These are phyloP conservation scores for Dispira parvispora DNA, from an alignment of 192 early-diverging fungal genomes.

Conservation along the genomic window DNA sequence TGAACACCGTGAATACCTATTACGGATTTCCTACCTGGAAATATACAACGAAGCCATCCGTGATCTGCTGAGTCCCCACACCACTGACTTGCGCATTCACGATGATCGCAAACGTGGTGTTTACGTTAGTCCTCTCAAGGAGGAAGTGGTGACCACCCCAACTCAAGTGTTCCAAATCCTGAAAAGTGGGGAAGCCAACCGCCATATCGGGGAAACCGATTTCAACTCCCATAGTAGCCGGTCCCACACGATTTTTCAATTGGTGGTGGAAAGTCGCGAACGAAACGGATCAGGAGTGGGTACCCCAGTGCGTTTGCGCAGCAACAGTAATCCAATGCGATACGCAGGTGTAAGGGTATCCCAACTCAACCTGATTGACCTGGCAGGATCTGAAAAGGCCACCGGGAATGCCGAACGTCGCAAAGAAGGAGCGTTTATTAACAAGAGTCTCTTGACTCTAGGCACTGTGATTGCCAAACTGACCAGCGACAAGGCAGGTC, in stretches of 20 bases:
- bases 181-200: slow-evolving; percentile 48
- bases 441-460: slow-evolving; percentile 64
- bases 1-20: slow-evolving; percentile 46
- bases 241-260: slow-evolving; percentile 77
- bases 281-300: slow-evolving; percentile 17
- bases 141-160: slow-evolving; percentile 54
- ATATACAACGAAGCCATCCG: slow-evolving; percentile 76
- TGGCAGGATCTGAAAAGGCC: slow-evolving; percentile 79
- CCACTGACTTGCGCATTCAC: slow-evolving; percentile 57
- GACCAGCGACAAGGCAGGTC: slow-evolving; percentile 48
- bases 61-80: slow-evolving; percentile 62
- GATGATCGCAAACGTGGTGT: slow-evolving; percentile 51
- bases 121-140: slow-evolving; percentile 52
- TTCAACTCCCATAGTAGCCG: slow-evolving; percentile 64
- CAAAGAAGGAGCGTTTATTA: slow-evolving; percentile 77
- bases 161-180: slow-evolving; percentile 52
- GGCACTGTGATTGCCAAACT: slow-evolving; percentile 73
- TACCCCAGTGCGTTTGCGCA: slow-evolving; percentile 17
- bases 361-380: slow-evolving; percentile 62
- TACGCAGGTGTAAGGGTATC: slow-evolving; percentile 21
- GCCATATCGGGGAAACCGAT: slow-evolving; percentile 65
- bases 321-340: slow-evolving; percentile 16
- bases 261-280: slow-evolving; percentile 55
- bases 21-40: slow-evolving; percentile 80
- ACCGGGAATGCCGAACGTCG: slow-evolving; percentile 46